Evolutionary conservation across 1,284 basidiomycete species (phyloP).

Genomic region (Cystobasidium pallidum): DNA sequence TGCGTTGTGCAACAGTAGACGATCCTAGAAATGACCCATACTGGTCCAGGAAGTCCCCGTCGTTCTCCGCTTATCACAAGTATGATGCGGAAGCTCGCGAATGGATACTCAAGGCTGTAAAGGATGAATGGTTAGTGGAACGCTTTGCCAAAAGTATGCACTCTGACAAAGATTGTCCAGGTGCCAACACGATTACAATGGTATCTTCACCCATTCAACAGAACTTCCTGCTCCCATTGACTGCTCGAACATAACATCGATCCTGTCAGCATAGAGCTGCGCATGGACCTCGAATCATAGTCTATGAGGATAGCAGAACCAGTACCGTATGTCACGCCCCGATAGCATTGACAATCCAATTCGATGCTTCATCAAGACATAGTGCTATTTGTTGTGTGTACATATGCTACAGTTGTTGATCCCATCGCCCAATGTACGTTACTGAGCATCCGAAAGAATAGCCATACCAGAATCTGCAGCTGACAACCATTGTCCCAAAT

Average conservation of each 20-base stretch:
- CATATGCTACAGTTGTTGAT: not conserved
- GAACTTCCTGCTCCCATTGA: slow-evolving; percentile 8
- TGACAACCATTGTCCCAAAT: slow-evolving; percentile 77
- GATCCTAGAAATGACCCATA: slow-evolving; percentile 41
- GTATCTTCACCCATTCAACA: not conserved
- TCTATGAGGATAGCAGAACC: no score
- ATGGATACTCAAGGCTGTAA: slow-evolving; percentile 10
- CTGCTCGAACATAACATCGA: slow-evolving; percentile 15
- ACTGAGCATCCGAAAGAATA: not conserved
- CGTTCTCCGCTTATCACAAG: slow-evolving; percentile 28
- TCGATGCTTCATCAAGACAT: not conserved
- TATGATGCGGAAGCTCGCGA: slow-evolving; percentile 21
- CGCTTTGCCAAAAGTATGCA: not conserved
- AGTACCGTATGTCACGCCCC: no score
- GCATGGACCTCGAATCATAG: not conserved
- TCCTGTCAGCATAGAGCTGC: not conserved
- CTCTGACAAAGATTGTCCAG: not conserved
- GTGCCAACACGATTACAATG: slow-evolving; percentile 9
- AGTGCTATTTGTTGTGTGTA: not conserved
- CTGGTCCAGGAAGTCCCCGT: slow-evolving; percentile 14
- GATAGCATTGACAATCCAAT: no score
- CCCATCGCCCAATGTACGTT: not conserved
- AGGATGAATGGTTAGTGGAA: slow-evolving; percentile 21
- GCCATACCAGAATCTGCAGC: slow-evolving; percentile 64
- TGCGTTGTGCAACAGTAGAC: slow-evolving; percentile 45